Conservation (phyloP, 441 rosid genomes). For the Pelargonium myrrhifolium region DNA sequence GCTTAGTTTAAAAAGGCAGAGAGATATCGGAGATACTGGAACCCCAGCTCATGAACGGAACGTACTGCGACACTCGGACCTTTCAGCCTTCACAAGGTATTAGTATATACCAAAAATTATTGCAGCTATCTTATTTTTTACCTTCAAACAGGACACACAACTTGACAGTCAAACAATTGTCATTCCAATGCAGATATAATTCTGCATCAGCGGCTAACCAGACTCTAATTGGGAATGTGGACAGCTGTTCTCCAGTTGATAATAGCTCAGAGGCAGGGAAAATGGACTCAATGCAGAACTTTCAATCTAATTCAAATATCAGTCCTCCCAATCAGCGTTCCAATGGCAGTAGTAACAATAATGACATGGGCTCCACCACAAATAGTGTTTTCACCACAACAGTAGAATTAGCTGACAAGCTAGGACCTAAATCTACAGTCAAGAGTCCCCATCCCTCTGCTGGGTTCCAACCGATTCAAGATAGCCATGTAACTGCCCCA, state of each 20-base stretch:
- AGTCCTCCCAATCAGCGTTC: conserved; percentile 41
- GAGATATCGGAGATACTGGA: conserved; percentile 29
- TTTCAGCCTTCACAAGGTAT: conserved; percentile 71
- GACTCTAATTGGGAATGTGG: conserved; percentile 48
- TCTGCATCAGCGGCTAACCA: conserved; percentile 46
- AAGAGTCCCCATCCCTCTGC: conserved; percentile 30
- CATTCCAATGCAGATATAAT: conserved; percentile 41
- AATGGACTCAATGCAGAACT: conserved; percentile 27
- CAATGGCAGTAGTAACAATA: conserved; percentile 51
- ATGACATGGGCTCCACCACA: conserved; percentile 44
- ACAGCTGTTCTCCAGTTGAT: conserved; percentile 56
- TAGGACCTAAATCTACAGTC: conserved; percentile 32
- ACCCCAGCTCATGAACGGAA: conserved; percentile 32
- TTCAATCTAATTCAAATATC: conserved; percentile 37
- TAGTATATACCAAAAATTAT: neutral
- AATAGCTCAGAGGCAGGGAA: conserved; percentile 38
- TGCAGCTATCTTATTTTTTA: neutral
- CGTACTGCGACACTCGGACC: conserved; percentile 53
- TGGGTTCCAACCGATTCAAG: conserved; percentile 35
- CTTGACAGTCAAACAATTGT: neutral
- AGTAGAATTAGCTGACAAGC: conserved; percentile 32
- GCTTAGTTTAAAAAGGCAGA: conserved; percentile 34
- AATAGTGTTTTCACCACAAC: conserved; percentile 21
- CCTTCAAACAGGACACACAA: neutral
- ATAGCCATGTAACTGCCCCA: conserved; percentile 22